These are phyloP conservation scores for Cucumis cinereus DNA, from an alignment of 306 rosid species.

Conservation along the genomic window DNA sequence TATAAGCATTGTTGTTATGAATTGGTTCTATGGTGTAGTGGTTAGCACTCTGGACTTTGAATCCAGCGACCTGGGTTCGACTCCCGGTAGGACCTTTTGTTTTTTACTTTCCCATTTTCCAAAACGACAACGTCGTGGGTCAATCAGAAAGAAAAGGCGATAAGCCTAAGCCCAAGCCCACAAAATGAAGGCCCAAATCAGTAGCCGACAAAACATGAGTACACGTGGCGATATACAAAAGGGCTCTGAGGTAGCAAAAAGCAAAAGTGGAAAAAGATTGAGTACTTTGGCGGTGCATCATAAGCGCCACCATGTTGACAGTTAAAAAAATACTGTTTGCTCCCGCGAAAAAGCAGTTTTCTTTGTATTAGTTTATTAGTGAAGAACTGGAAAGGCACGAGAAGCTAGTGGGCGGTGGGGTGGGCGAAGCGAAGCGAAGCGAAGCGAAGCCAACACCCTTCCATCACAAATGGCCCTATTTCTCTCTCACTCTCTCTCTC, in stretches of 20 bases:
- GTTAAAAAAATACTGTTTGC: conserved; percentile 30
- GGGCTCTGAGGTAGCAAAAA: not conserved
- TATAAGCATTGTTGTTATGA: too few species aligned
- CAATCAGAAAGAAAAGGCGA: not conserved
- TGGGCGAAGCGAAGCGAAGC: conserved; percentile 16
- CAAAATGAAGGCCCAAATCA: not conserved
- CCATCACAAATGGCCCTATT: not conserved
- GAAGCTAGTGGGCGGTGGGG: conserved; percentile 14
- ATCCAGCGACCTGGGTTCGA: conserved; percentile 5
- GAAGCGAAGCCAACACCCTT: not conserved
- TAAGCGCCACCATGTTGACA: conserved; percentile 10
- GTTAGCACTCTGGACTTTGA: conserved; percentile 5
- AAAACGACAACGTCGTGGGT: not conserved
- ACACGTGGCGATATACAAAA: not conserved
- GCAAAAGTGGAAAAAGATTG: not conserved
- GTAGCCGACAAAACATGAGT: not conserved
- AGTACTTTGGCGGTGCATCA: not conserved
- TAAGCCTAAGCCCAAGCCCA: not conserved
- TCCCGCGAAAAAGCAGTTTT: conserved; percentile 58
- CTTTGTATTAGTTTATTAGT: conserved; percentile 26
- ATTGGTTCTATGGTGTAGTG: not conserved
- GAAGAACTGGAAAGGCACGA: conserved; percentile 50
- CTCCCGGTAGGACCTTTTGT: not conserved
- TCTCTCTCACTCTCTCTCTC: not conserved
- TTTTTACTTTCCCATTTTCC: too few species aligned